These are phyloP conservation scores for Epichloe glyceriae DNA, from an alignment of 2,329 filamentous ascomycete species.

Conservation along the genomic window DNA sequence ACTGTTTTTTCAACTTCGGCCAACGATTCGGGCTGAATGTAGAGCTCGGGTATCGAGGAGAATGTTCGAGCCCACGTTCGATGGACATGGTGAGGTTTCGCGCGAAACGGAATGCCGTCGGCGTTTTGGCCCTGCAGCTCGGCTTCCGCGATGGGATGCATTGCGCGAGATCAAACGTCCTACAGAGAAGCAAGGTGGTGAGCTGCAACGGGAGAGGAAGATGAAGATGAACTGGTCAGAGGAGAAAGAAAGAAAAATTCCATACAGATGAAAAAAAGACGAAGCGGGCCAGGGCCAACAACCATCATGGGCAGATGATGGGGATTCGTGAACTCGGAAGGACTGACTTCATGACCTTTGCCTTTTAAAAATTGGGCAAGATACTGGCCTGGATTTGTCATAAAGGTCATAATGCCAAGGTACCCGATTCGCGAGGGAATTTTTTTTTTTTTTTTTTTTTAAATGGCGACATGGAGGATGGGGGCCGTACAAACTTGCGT, in stretches of 20 bases:
- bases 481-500: background rate
- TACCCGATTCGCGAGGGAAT: background rate
- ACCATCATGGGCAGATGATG: too few species aligned
- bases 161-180: constrained; percentile 7
- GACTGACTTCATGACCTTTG: background rate
- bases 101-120: constrained; percentile 58
- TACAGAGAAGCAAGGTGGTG: background rate
- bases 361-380: background rate
- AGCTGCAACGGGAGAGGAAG: background rate
- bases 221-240: background rate
- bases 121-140: constrained; percentile 18
- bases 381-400: constrained; percentile 1
- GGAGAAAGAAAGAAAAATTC: too few species aligned
- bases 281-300: background rate
- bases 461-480: background rate
- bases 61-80: constrained; percentile 94
- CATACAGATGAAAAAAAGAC: background rate
- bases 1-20: constrained; percentile 75
- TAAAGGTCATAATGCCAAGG: background rate
- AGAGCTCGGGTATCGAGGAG: constrained; percentile 78
- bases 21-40: constrained; percentile 69
- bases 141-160: constrained; percentile 24
- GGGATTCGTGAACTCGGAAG: too few species aligned
- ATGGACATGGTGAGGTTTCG: constrained; percentile 59
- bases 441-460: too few species aligned